A percentile compares a stretch with the other conserved stretches of the same genome.
Conservation (phyloP, 345 rosid species). For the Eucalyptus sideroxylon region DNA sequence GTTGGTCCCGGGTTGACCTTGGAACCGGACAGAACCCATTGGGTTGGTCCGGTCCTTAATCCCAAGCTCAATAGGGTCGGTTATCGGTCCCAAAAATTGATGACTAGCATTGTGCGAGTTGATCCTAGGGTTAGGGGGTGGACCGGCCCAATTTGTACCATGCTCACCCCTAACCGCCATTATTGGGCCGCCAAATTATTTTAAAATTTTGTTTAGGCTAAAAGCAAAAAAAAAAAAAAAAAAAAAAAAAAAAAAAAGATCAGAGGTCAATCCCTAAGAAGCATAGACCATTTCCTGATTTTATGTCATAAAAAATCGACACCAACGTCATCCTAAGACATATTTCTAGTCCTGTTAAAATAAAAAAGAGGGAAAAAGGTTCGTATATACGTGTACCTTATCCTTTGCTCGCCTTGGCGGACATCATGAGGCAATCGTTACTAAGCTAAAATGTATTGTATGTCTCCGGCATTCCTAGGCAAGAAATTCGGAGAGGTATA, state of each 20-base stretch:
- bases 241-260: fast-evolving
- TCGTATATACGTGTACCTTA: background rate
- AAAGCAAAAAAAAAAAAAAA: background rate
- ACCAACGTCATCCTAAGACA: background rate
- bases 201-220: background rate
- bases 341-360: background rate
- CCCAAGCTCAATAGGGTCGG: no score
- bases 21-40: no score
- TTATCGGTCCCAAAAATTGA: no score
- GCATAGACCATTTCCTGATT: background rate
- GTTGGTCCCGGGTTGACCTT: no score
- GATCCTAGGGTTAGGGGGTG: no score
- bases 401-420: background rate
- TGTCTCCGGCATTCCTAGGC: background rate
- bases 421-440: background rate
- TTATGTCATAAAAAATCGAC: background rate
- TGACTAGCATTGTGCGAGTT: no score
- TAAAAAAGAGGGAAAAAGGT: background rate
- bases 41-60: no score
- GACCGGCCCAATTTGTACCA: no score
- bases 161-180: background rate
- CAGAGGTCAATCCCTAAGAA: background rate
- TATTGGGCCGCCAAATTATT: background rate
- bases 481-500: no score
- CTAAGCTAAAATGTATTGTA: background rate